Base-by-base conservation (phyloP, 257 asterid species). In the Solanum virginianum region DNA sequence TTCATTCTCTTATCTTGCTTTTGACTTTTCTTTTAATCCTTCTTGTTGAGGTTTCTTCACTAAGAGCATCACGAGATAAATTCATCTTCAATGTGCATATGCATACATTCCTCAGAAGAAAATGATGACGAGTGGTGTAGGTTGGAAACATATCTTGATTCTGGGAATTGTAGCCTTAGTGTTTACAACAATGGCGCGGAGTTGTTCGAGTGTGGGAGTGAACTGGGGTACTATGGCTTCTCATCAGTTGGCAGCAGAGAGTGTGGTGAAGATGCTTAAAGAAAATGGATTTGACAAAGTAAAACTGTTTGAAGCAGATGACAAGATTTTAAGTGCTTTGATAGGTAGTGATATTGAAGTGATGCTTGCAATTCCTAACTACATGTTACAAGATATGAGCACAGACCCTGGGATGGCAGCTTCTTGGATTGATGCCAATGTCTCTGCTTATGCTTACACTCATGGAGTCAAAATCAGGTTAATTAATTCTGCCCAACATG, bases 211-310 rank as follows among this genome's bases (percentile, higher is more conserved):
- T 39, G 87, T 95, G 39, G 98, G 99, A 62, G 95, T 96, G 85
- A 96, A 96, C 72, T 96, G 99, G 98, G 99, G 99, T 10, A 96
- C 99, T 4, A 91, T 94, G 94, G 91, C 98, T 2, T 86, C 95
- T 1, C 97, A 94, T 81, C 93, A 83, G 51, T 69, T 95, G 66
- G 86, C 95, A 7, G 89, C 98, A 1, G 57, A 70, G 82, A 93
- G 79, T 65, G 98, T 96, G 8, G 98, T 95, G 7, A 85, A 90
- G 49, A 93, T 93, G 98, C 84, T 96, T 62, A 90, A 87, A 85
- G 95, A 90, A 39, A 96, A 95, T 85, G 98, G 97, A 0, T 93
- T 96, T 83, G 87, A 90, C 1, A 94, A 89, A 84, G 98, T 96
- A 90, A 96, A 96, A 91, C 87, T 96, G 32, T 96, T 96, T 74